Percentiles rank a stretch among this genome's conserved stretches.
These are phyloP conservation scores for Podospora australis DNA, from an alignment of 495 filamentous ascomycete genomes.

Conservation along the genomic window DNA sequence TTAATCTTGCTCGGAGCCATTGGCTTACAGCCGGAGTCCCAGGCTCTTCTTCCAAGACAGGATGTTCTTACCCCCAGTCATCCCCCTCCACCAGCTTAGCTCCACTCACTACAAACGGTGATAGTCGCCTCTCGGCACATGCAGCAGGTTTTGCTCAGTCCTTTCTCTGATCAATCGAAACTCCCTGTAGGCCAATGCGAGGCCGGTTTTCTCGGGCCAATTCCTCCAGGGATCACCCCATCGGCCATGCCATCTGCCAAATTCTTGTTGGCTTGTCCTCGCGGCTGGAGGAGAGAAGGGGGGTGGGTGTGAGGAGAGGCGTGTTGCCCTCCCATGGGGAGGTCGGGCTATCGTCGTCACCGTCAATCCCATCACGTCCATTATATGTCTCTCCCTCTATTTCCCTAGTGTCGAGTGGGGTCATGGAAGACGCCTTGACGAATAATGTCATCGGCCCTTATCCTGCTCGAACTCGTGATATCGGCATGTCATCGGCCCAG, in stretches of 20 bases:
- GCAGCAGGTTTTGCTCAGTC: constrained; percentile 23
- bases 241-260: constrained; percentile 25
- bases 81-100: constrained; percentile 14
- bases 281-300: constrained; percentile 27
- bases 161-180: constrained; percentile 44
- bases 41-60: constrained; percentile 12
- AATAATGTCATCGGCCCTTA: constrained; percentile 32
- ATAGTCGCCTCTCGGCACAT: constrained; percentile 32
- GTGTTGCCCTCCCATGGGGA: constrained; percentile 21
- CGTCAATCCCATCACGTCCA: constrained; percentile 27
- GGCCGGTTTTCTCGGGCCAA: constrained; percentile 21
- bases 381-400: constrained; percentile 8
- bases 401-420: constrained; percentile 37
- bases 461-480: constrained; percentile 32
- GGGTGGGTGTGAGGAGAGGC: constrained; percentile 37
- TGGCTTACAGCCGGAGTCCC: constrained; percentile 21
- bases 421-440: constrained; percentile 34
- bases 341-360: constrained; percentile 28
- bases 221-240: constrained; percentile 33
- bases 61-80: constrained; percentile 15
- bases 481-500: constrained; percentile 19
- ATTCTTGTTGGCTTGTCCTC: constrained; percentile 41
- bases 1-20: constrained; percentile 17
- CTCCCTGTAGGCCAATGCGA: constrained; percentile 33
- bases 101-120: constrained; percentile 29